Percentiles rank a stretch among this genome's conserved stretches.
These are phyloP conservation scores for Neopestalotiopsis clavispora DNA, from an alignment of 2,329 filamentous ascomycete genomes.

Conservation along the genomic window DNA sequence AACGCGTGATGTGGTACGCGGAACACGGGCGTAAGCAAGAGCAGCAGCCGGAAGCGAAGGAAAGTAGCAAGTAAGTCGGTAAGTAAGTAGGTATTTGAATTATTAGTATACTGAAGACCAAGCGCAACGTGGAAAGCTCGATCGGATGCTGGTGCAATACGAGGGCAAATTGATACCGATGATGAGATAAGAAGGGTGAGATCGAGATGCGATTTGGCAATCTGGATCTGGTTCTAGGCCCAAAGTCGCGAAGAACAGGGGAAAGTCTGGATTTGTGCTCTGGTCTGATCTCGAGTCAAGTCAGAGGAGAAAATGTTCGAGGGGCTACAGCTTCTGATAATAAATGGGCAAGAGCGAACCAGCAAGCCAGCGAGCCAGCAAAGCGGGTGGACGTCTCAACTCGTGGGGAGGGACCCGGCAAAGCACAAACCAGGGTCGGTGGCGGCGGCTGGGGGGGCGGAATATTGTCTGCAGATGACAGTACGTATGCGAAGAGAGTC, in stretches of 20 bases:
- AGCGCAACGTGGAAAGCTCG: background rate
- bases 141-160: background rate
- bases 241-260: background rate
- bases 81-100: constrained; percentile 6
- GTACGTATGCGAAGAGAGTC: background rate
- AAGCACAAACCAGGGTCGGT: background rate
- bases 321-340: constrained; percentile 3
- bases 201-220: background rate
- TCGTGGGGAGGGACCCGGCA: background rate
- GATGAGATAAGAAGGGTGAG: background rate
- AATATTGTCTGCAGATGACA: background rate
- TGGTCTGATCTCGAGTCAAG: background rate
- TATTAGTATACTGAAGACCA: background rate
- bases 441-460: background rate
- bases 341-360: background rate
- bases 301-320: background rate
- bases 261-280: background rate
- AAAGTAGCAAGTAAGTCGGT: background rate
- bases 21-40: background rate
- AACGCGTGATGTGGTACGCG: constrained; percentile 1
- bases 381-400: constrained; percentile 1
- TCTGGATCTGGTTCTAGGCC: constrained; percentile 2
- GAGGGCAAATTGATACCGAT: background rate
- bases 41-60: background rate
- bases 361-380: too few species aligned